Evolutionary conservation across 805 yeast species (phyloP).

Genomic region (Nakazawaea molendinolei): DNA sequence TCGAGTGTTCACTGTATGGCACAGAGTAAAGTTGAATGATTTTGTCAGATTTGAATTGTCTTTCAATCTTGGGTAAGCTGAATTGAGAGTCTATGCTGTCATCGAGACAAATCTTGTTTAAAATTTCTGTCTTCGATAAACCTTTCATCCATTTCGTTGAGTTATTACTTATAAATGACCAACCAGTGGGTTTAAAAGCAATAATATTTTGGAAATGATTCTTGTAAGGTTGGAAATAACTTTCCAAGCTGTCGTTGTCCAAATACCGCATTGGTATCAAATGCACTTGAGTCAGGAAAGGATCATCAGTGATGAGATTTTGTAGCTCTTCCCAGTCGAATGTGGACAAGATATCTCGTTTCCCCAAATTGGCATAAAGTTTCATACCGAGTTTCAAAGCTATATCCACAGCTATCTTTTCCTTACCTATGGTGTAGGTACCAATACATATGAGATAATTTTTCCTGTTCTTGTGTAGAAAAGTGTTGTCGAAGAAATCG

Average conservation of each 20-base stretch:
- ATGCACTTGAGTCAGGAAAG: conserved; percentile 53
- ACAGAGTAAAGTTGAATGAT: conserved; percentile 47
- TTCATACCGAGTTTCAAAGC: conserved; percentile 47
- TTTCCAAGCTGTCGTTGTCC: conserved; percentile 35
- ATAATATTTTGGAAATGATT: conserved; percentile 50
- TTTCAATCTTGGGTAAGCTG: conserved; percentile 22
- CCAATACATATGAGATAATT: conserved; percentile 65
- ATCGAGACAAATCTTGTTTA: conserved; percentile 11
- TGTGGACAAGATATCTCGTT: conserved; percentile 38
- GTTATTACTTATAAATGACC: conserved; percentile 50
- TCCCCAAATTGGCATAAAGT: conserved; percentile 44
- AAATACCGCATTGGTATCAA: conserved; percentile 62
- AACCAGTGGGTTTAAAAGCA: conserved; percentile 87
- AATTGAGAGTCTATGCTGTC: conserved; percentile 3
- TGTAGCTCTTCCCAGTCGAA: conserved; percentile 38
- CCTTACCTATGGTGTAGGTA: conserved; percentile 90
- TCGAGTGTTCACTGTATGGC: conserved; percentile 94
- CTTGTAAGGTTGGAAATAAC: conserved; percentile 42
- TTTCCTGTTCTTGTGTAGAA: conserved; percentile 14
- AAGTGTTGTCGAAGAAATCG: conserved; percentile 26
- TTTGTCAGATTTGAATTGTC: conserved; percentile 25
- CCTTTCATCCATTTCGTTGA: conserved; percentile 16
- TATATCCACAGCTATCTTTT: conserved; percentile 65
- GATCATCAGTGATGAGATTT: conserved; percentile 36
- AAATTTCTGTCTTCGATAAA: conserved; percentile 9